A percentile compares a stretch with the other conserved stretches of the same genome.
Conservation (phyloP, 257 asterid species). For the Rehmannia glutinosa region DNA sequence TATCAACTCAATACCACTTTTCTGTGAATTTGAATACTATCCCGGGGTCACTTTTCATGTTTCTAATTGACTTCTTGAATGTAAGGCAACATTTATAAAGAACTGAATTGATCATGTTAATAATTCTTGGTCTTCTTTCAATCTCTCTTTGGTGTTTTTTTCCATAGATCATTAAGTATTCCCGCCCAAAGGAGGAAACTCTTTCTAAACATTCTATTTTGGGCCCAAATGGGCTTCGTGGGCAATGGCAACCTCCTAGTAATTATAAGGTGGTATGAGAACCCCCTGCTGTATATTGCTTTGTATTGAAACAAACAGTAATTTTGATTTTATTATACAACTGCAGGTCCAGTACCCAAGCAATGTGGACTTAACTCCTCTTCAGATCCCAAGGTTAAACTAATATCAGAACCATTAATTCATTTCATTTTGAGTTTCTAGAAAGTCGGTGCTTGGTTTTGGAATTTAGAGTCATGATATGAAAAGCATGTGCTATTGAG, state of each 20-base stretch:
- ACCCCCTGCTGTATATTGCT: slow-evolving; percentile 10
- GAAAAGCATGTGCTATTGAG: not conserved
- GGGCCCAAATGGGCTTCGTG: slow-evolving; percentile 89
- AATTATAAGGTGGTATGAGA: slow-evolving; percentile 49
- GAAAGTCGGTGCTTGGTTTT: not conserved
- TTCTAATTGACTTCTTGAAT: not conserved
- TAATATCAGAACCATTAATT: slow-evolving; percentile 6
- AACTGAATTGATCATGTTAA: slow-evolving; percentile 8
- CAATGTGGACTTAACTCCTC: slow-evolving; percentile 54
- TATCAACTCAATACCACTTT: not conserved
- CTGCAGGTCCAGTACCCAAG: slow-evolving; percentile 91
- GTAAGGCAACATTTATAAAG: not conserved
- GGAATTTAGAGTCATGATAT: not conserved
- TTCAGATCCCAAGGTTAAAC: slow-evolving; percentile 59
- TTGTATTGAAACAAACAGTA: slow-evolving; percentile 4
- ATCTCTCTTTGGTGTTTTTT: slow-evolving; percentile 9
- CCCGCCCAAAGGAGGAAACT: slow-evolving; percentile 83
- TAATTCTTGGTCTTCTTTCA: slow-evolving; percentile 12
- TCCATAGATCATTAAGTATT: slow-evolving; percentile 48
- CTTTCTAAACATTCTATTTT: slow-evolving; percentile 87
- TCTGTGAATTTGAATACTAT: not conserved
- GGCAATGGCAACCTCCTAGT: slow-evolving; percentile 85
- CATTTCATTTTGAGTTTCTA: slow-evolving; percentile 10
- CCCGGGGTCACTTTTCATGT: slow-evolving; percentile 6
- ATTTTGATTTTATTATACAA: slow-evolving; percentile 16